Percentiles rank a stretch among this genome's conserved stretches.
These are phyloP conservation scores for Xylaria sp. DNA, from an alignment of 2,329 filamentous ascomycete genomes.

Conservation along the genomic window DNA sequence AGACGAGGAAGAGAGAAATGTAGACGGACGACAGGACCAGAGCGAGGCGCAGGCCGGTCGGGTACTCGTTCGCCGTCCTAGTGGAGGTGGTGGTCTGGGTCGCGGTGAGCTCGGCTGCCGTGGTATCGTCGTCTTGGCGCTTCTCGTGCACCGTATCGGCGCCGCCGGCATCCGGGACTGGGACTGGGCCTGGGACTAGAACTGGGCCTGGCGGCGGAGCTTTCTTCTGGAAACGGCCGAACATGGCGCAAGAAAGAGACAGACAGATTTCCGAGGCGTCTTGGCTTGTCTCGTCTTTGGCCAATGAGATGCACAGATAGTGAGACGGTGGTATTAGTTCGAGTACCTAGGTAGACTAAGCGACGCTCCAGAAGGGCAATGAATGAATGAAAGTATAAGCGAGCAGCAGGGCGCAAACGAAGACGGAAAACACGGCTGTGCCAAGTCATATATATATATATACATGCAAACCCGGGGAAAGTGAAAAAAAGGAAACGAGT, in stretches of 20 bases:
- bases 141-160: background rate
- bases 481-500: too few species aligned
- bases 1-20: slow-evolving; percentile 47
- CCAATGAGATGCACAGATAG: background rate
- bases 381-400: too few species aligned
- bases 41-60: slow-evolving; percentile 40
- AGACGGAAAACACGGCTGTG: too few species aligned
- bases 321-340: too few species aligned
- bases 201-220: slow-evolving; percentile 9
- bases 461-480: background rate
- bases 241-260: slow-evolving; percentile 5
- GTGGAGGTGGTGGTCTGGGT: slow-evolving; percentile 25
- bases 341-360: too few species aligned
- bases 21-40: slow-evolving; percentile 44
- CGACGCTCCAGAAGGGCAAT: too few species aligned
- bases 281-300: background rate
- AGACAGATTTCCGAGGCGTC: background rate
- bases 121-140: slow-evolving; percentile 1
- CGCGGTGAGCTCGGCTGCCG: slow-evolving; percentile 3
- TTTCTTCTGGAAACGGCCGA: slow-evolving; percentile 26
- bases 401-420: too few species aligned
- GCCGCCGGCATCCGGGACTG: slow-evolving; percentile 3
- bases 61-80: slow-evolving; percentile 40
- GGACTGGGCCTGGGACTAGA: too few species aligned
- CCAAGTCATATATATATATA: slow-evolving; percentile 5